Conservation (phyloP, 495 filamentous ascomycete species). For the Thermothielavioides terrestris region DNA sequence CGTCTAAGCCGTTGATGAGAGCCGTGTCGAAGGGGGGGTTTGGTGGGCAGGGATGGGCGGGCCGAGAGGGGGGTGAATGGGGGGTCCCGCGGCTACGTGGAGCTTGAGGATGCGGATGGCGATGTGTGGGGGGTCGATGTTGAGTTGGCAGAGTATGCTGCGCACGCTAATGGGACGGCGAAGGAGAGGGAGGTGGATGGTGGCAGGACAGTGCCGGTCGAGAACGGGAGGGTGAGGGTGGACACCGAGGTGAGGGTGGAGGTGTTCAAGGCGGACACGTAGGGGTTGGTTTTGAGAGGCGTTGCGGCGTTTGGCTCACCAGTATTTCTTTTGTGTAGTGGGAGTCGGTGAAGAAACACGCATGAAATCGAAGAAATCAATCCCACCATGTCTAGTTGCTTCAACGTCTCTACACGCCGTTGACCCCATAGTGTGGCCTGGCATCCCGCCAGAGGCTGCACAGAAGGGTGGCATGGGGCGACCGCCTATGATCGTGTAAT, state of each 20-base stretch:
- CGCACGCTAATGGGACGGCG: not conserved
- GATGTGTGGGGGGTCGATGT: constrained; percentile 12
- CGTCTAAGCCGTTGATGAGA: constrained; percentile 5
- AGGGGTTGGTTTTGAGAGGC: not conserved
- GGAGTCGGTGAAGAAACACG: too few relatives aligned
- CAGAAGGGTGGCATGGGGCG: too few relatives aligned
- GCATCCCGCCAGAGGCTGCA: too few relatives aligned
- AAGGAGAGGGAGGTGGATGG: not conserved
- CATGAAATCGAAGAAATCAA: too few relatives aligned
- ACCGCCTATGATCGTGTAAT: too few relatives aligned
- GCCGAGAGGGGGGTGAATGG: constrained; percentile 1
- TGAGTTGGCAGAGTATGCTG: constrained; percentile 15
- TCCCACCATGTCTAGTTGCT: too few relatives aligned
- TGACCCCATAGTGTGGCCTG: too few relatives aligned
- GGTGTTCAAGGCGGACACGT: not conserved
- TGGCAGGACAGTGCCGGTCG: not conserved
- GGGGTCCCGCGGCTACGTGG: constrained; percentile 12
- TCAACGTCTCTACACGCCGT: too few relatives aligned
- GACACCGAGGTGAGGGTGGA: constrained; percentile 5
- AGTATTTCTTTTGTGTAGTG: not conserved
- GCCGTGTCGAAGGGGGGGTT: constrained; percentile 1
- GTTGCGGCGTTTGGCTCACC: not conserved
- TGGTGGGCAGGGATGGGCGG: constrained; percentile 6
- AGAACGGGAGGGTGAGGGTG: constrained; percentile 4
- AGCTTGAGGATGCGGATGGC: constrained; percentile 16